A percentile compares a stretch with the other conserved stretches of the same genome.
phyloP scores from a whole-genome alignment of 1,284 basidiomycete genomes.

The Meripilus lineatus region DNA sequence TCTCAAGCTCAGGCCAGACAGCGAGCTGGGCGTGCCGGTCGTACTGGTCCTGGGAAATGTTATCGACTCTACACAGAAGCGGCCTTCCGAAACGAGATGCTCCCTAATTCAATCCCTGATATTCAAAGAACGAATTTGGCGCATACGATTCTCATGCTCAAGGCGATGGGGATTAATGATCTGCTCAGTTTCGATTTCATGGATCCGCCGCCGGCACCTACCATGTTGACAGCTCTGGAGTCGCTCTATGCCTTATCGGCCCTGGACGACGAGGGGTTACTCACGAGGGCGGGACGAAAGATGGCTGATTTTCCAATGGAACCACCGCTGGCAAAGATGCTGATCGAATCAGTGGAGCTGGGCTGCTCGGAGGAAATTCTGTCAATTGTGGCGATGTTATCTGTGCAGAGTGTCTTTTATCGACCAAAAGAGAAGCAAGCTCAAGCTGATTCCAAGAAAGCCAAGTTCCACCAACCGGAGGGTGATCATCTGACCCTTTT shows the following conservation, averaged over 20 bases:
- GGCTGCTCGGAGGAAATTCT: slow-evolving; percentile 98
- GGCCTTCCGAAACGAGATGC: slow-evolving; percentile 97
- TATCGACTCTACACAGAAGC: slow-evolving; percentile 98
- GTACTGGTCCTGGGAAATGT: slow-evolving; percentile 97
- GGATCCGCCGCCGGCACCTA: slow-evolving; percentile 97
- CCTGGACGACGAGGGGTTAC: slow-evolving; percentile 92
- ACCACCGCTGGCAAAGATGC: slow-evolving; percentile 94
- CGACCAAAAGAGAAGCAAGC: slow-evolving; percentile 98
- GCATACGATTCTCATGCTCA: slow-evolving; percentile 90
- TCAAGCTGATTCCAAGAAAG: slow-evolving; percentile 98
- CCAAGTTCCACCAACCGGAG: slow-evolving; percentile 97
- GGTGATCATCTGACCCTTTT: slow-evolving; percentile 95
- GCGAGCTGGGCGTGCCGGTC: slow-evolving; percentile 91
- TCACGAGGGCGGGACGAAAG: slow-evolving; percentile 93
- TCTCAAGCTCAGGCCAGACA: slow-evolving; percentile 98
- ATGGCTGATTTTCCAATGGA: slow-evolving; percentile 99
- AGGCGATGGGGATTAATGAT: slow-evolving; percentile 99
- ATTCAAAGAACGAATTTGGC: slow-evolving; percentile 96
- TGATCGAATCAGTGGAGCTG: slow-evolving; percentile 96
- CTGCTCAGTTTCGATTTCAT: slow-evolving; percentile 98
- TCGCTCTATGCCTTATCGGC: slow-evolving; percentile 93
- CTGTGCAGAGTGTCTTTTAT: slow-evolving; percentile 96
- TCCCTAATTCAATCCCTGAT: slow-evolving; percentile 96
- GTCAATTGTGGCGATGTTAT: slow-evolving; percentile 96
- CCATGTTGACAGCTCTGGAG: slow-evolving; percentile 93